Evolutionary conservation across 2,329 filamentous ascomycete genomes (phyloP).

Genomic region (Cryphonectria carpinicola): DNA sequence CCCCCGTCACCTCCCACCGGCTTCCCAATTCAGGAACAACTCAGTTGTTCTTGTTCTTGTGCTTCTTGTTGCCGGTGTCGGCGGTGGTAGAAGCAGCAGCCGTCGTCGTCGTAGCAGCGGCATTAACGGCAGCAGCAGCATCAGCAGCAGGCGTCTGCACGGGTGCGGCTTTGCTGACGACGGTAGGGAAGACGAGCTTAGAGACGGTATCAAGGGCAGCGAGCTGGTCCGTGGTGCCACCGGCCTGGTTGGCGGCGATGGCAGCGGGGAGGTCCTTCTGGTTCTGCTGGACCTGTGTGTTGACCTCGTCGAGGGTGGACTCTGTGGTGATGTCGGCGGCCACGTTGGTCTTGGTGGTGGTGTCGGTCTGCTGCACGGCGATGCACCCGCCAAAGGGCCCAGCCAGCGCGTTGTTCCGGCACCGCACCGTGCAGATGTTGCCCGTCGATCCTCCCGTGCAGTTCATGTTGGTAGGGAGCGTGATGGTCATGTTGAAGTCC

Average conservation of each 20-base stretch:
- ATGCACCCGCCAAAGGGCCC: slow-evolving; percentile 61
- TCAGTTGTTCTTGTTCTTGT: slow-evolving; percentile 6
- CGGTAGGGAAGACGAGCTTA: slow-evolving; percentile 3
- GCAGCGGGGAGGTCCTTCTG: slow-evolving; percentile 53
- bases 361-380: slow-evolving; percentile 58
- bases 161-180: slow-evolving; percentile 22
- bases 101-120: not conserved
- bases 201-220: slow-evolving; percentile 8
- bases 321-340: slow-evolving; percentile 50
- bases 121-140: not conserved
- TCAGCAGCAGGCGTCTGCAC: slow-evolving; percentile 25
- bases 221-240: slow-evolving; percentile 39
- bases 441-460: slow-evolving; percentile 60
- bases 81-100: not conserved
- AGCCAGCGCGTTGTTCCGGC: slow-evolving; percentile 60
- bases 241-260: slow-evolving; percentile 49
- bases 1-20: not conserved
- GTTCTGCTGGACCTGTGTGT: slow-evolving; percentile 55
- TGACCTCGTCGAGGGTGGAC: slow-evolving; percentile 49
- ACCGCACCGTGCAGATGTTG: slow-evolving; percentile 62
- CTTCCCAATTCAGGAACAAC: not conserved
- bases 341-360: slow-evolving; percentile 45
- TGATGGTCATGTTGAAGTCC: slow-evolving; percentile 58
- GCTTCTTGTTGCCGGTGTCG: slow-evolving; percentile 4
- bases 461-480: slow-evolving; percentile 50